These are phyloP conservation scores for Umbelopsis sp. DNA, from an alignment of 192 early-diverging fungal species.

Conservation along the genomic window DNA sequence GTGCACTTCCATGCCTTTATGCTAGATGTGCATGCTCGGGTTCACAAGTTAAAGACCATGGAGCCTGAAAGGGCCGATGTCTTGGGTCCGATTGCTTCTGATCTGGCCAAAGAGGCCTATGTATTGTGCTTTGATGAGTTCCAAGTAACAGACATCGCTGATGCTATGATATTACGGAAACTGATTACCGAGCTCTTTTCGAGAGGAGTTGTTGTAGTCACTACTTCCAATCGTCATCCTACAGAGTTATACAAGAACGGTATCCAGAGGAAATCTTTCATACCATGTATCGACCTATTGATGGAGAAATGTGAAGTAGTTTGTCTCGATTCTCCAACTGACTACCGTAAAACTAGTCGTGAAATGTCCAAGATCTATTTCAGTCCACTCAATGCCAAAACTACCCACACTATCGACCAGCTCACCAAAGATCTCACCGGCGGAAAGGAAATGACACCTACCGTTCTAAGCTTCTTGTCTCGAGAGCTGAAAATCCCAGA, in stretches of 20 bases:
- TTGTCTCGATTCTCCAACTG: constrained; percentile 85
- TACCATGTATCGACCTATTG: constrained; percentile 89
- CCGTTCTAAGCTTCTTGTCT: constrained; percentile 71
- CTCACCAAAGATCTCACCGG: constrained; percentile 41
- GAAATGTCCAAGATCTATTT: constrained; percentile 70
- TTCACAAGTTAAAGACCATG: constrained; percentile 61
- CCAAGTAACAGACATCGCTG: constrained; percentile 96
- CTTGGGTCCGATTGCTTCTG: constrained; percentile 74
- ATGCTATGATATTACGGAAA: constrained; percentile 91
- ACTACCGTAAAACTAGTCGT: constrained; percentile 78
- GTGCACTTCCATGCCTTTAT: constrained; percentile 99
- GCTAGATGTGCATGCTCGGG: constrained; percentile 85
- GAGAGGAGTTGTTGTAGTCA: constrained; percentile 85
- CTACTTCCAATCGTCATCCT: constrained; percentile 93
- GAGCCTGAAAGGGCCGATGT: constrained; percentile 60
- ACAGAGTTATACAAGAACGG: constrained; percentile 95
- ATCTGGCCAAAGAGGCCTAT: constrained; percentile 79
- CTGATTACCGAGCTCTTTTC: constrained; percentile 83
- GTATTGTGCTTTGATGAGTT: constrained; percentile 97
- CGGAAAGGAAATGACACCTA: constrained; percentile 41
- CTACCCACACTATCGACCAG: constrained; percentile 48
- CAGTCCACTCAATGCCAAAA: constrained; percentile 61
- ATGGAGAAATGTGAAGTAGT: constrained; percentile 82
- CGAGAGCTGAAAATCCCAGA: constrained; percentile 70
- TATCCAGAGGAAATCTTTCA: constrained; percentile 89